Evolutionary conservation across 78 protist species (phyloP), one percentile per base, ranked within the genome.

Genomic region (Andalucia godoyi): DNA sequence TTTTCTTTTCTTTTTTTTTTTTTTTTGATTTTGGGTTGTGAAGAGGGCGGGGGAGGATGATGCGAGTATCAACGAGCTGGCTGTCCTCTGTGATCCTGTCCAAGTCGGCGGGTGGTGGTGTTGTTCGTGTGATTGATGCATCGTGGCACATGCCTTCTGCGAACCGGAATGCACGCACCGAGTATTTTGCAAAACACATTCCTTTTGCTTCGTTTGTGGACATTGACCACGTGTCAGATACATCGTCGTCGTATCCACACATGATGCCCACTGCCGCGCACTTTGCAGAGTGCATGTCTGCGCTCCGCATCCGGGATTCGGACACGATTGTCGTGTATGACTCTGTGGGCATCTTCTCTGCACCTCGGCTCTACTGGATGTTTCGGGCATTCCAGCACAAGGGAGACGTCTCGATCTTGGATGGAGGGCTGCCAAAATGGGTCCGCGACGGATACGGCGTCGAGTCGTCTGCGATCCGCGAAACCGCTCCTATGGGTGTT

Each of bases 381-480:
- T 38, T 58, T n/a, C 65, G 65, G 29, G 65, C 43, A 5, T 18
- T 4, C 9, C 47, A 43, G 36, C 61, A 55, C 45, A 23, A 1
- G 33, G 23, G 3, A 2, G n/a, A n/a, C n/a, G 65, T 13, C 15
- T 39, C 50, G 5, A 49, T 58, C 29, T 49, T 58, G 12, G 65
- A 58, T 36, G 65, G 65, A 34, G 65, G 65, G 8, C 32, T 58
- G n/a, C 50, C 50, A 4, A 49, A 45, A 9, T 58, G 65, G 65
- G n/a, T n/a, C n/a, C n/a, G n/a, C n/a, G n/a, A n/a, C n/a, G n/a
- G n/a, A n/a, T n/a, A n/a, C n/a, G n/a, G n/a, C n/a, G n/a, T n/a
- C n/a, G n/a, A n/a, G n/a, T n/a, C n/a, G n/a, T n/a, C n/a, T n/a
- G n/a, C n/a, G n/a, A n/a, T n/a, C n/a, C n/a, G n/a, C n/a, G n/a